Evolutionary conservation across 192 early-diverging fungal species (phyloP), one percentile per base, ranked within the genome.

Genomic region (Backusella tarrabulga): DNA sequence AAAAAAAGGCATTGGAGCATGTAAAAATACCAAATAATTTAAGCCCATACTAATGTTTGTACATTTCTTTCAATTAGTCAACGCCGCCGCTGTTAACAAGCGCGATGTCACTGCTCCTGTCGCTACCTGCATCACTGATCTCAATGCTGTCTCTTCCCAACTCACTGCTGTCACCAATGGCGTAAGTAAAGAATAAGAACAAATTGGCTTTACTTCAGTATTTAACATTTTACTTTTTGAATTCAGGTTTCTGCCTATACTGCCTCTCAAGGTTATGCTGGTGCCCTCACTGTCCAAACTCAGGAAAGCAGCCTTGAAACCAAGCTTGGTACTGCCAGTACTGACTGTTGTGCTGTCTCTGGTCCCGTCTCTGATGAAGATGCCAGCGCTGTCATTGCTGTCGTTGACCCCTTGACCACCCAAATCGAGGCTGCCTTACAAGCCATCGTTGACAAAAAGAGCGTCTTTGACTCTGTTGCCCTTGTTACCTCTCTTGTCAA

Each of bases 361-460:
- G 54, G 56, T 40, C 17, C 34, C 12, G 56, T 74, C 23, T 40
- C 73, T 66, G 73, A 74, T 0, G 56, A 36, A 2, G 73, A 74
- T 63, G 73, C 73, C 40, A 63, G 21, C 23, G 73, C 54, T 63
- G 36, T 74, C 15, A 17, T 74, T 32, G 26, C 32, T 66, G 54
- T 34, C 11, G 73, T 74, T 15, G 35, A 32, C 2, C 15, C 38
- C 9, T 21, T 74, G 4, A 56, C 63, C 35, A 21, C 73, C 4
- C 35, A 41, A 21, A 56, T 63, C 9, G 36, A 56, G 11, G 50
- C 56, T 12, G 56, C 73, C 6, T 56, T 74, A 17, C 5, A 19
- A n/a, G 34, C 34, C 6, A 66, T 63, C 14, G 54, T 66, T 1
- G 63, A 36, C 50, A 38, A 74, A 36, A 74, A 74, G 35, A 26